These are phyloP conservation scores for Phylloporus sp. DNA, from an alignment of 768 basidiomycete species.

Conservation along the genomic window DNA sequence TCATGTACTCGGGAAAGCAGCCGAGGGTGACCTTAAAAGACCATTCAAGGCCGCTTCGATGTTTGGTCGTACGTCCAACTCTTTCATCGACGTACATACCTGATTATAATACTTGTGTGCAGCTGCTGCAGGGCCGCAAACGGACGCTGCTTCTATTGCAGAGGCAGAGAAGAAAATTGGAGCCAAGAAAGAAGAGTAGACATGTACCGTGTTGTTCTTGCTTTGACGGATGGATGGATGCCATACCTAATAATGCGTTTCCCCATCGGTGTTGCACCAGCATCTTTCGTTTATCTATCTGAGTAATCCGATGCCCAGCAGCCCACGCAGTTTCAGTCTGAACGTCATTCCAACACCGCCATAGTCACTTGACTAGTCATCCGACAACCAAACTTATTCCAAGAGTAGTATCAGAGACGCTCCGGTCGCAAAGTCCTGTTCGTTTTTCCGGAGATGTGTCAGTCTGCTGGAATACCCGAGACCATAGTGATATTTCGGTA, in stretches of 20 bases:
- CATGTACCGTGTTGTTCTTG: constrained; percentile 12
- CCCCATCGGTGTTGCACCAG: neutral
- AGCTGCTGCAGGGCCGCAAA: constrained; percentile 66
- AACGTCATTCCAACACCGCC: too few species aligned
- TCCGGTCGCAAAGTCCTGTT: too few species aligned
- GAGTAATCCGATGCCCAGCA: constrained; percentile 1
- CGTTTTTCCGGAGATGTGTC: too few species aligned
- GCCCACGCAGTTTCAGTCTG: neutral
- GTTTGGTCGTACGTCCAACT: constrained; percentile 55
- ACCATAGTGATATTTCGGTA: too few species aligned
- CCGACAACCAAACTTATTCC: too few species aligned
- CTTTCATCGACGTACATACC: neutral
- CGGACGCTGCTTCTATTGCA: constrained; percentile 80
- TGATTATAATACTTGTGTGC: constrained; percentile 3
- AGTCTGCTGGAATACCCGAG: too few species aligned
- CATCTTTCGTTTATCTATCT: constrained; percentile 13
- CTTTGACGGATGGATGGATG: constrained; percentile 21
- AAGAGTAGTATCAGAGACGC: too few species aligned
- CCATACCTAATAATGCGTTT: constrained; percentile 4
- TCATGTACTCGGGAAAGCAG: constrained; percentile 71
- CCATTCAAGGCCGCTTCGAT: constrained; percentile 79
- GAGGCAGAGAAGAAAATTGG: constrained; percentile 84
- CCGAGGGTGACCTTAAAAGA: constrained; percentile 83
- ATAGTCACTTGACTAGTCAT: too few species aligned
- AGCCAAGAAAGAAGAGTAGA: constrained; percentile 74